Evolutionary conservation across 768 basidiomycete species (phyloP), one percentile per base, ranked within the genome.

Genomic region (Chalciporus chontae): DNA sequence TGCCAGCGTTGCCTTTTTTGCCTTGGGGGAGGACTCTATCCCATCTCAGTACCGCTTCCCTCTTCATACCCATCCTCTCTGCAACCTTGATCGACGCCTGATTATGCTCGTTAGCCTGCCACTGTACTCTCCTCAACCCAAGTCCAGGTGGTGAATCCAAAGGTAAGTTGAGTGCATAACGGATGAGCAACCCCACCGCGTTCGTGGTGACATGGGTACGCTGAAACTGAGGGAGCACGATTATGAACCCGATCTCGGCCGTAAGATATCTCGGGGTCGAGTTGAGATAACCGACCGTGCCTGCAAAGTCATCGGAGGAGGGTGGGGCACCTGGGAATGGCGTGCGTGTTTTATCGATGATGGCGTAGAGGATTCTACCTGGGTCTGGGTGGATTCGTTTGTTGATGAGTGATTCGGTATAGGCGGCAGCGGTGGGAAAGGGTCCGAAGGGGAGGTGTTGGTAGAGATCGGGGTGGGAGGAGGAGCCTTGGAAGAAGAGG

Each of bases 181-280:
- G 66, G 17, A 90, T 67, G 8, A 83, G 65, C 3, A 81, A 58
- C 0, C 78, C 79, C 13, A 74, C 65, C 1, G 77, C 75, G 52
- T 79, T 77, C 4, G 81, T 75, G 3, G 81, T 74, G 27, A 87
- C 76, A 53, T 86, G 81, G 0, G 82, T 86, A 14, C 80, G 71
- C 50, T 85, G 84, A 61, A 83, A 87, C 1, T 60, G 62, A 1
- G 83, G 80, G 1, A 81, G 64, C 36, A 80, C 74, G 40, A 82
- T 67, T 31, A 83, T 67, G 54, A 70, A 73, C 8, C 79, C 82
- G 29, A 86, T 73, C 56, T 87, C 84, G 7, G 74, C 72, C 18
- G 59, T 64, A 11, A 80, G 69, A 50, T 80, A 60, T 5, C 41
- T 46, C 3, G 72, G 52, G 9, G 69, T 73, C 4, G 77, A 68